phyloP scores from a whole-genome alignment of 2,329 filamentous ascomycete species.

The Penicillium brevicompactum region DNA sequence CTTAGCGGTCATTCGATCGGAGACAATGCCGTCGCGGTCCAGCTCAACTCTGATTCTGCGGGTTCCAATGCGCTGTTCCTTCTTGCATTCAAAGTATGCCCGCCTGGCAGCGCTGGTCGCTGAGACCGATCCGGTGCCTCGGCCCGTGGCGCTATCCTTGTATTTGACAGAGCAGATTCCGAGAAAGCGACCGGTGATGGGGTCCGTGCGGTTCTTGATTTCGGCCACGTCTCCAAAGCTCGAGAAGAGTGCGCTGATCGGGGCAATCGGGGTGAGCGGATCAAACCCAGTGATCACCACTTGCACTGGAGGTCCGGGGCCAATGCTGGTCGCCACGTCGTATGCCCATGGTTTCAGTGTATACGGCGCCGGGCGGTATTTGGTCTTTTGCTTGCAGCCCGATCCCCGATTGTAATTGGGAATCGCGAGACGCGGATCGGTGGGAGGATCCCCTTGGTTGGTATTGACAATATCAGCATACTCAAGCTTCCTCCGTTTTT shows the following conservation, averaged over 20 bases:
- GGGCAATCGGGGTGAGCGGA: slow-evolving; percentile 72
- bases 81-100: slow-evolving; percentile 72
- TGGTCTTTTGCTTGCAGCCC: slow-evolving; percentile 67
- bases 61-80: slow-evolving; percentile 77
- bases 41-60: slow-evolving; percentile 79
- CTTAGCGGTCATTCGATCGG: slow-evolving; percentile 74
- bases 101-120: slow-evolving; percentile 80
- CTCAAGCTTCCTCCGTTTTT: slow-evolving; percentile 55
- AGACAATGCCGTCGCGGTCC: slow-evolving; percentile 84
- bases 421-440: slow-evolving; percentile 78
- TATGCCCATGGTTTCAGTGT: slow-evolving; percentile 79
- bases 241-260: slow-evolving; percentile 42
- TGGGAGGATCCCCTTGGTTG: slow-evolving; percentile 65
- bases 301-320: slow-evolving; percentile 84
- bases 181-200: slow-evolving; percentile 88
- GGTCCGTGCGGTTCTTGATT: slow-evolving; percentile 92
- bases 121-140: slow-evolving; percentile 57
- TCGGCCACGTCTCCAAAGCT: slow-evolving; percentile 72
- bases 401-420: slow-evolving; percentile 62
- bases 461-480: slow-evolving; percentile 54
- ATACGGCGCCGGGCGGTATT: slow-evolving; percentile 76
- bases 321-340: slow-evolving; percentile 80
- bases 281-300: slow-evolving; percentile 97
- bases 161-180: slow-evolving; percentile 93
- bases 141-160: slow-evolving; percentile 65